A percentile compares a stretch with the other conserved stretches of the same genome.
phyloP scores from a whole-genome alignment of 306 rosid genomes.

The Medicago arabica region DNA sequence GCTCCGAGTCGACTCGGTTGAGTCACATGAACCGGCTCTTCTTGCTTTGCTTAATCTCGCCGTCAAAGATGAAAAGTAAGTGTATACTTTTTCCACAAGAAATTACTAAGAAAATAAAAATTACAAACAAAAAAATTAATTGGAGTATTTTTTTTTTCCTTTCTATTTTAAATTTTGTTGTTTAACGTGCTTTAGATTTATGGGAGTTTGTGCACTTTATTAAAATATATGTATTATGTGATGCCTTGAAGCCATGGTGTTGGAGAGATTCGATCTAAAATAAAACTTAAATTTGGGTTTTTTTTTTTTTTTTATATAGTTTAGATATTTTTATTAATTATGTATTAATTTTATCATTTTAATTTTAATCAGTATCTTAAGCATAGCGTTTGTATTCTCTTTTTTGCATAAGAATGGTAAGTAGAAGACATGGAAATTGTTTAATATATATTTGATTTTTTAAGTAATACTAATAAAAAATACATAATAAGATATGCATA shows the following conservation, averaged over 20 bases:
- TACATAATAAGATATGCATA: not conserved
- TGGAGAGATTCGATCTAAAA: constrained; percentile 42
- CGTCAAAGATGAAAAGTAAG: constrained; percentile 89
- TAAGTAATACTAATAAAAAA: not conserved
- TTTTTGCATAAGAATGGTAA: not conserved
- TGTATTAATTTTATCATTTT: not conserved
- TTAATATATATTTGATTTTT: not conserved
- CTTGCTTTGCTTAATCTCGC: constrained; percentile 97
- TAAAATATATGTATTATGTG: no score
- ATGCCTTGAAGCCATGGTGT: constrained; percentile 43
- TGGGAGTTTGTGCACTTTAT: constrained; percentile 39
- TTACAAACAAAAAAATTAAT: not conserved
- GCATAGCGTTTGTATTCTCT: not conserved
- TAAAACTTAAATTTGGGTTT: not conserved
- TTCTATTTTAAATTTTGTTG: not conserved
- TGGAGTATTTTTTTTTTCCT: not conserved
- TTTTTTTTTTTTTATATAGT: no score
- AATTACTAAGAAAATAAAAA: not conserved
- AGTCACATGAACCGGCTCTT: constrained; percentile 73
- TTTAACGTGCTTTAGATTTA: constrained; percentile 35
- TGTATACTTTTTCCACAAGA: not conserved
- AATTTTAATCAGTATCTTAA: not conserved
- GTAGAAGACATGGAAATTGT: not conserved
- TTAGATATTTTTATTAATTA: not conserved
- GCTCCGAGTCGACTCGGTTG: constrained; percentile 69